A percentile compares a stretch with the other conserved stretches of the same genome.
phyloP scores from a whole-genome alignment of 106 monocot genomes.

The Platanthera zijinensis region DNA sequence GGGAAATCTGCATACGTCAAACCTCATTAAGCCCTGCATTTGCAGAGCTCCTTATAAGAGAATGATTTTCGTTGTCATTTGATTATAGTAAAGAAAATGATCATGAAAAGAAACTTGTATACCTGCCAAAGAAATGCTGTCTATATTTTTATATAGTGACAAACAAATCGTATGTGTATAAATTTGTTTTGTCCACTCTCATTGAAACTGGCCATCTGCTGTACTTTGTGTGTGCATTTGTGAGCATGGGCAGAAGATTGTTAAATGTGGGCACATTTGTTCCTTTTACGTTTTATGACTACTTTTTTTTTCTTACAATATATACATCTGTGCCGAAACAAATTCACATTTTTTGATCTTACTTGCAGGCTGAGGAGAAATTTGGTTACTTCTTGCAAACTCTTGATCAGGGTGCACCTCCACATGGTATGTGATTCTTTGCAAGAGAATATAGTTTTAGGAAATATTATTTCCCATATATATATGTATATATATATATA shows the following conservation, averaged over 20 bases:
- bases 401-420: slow-evolving; percentile 94
- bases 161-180: not conserved
- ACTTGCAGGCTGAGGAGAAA: slow-evolving; percentile 86
- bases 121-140: not conserved
- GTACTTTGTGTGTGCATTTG: not conserved
- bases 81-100: not conserved
- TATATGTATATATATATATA: too few relatives aligned
- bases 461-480: not conserved
- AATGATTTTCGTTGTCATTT: not conserved
- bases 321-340: not conserved
- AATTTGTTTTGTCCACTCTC: not conserved
- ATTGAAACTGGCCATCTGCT: not conserved
- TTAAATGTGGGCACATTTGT: not conserved
- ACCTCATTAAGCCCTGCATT: too few relatives aligned
- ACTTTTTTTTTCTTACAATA: not conserved
- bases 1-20: too few relatives aligned
- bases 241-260: not conserved
- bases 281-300: not conserved
- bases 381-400: slow-evolving; percentile 95
- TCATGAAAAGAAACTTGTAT: not conserved
- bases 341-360: not conserved
- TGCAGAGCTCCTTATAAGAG: too few relatives aligned
- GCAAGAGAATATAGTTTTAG: not conserved
- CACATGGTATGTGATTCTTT: slow-evolving; percentile 62
- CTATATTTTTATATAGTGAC: not conserved